phyloP scores from a whole-genome alignment of 2,329 filamentous ascomycete species.

The Knoxdaviesia capensis region DNA sequence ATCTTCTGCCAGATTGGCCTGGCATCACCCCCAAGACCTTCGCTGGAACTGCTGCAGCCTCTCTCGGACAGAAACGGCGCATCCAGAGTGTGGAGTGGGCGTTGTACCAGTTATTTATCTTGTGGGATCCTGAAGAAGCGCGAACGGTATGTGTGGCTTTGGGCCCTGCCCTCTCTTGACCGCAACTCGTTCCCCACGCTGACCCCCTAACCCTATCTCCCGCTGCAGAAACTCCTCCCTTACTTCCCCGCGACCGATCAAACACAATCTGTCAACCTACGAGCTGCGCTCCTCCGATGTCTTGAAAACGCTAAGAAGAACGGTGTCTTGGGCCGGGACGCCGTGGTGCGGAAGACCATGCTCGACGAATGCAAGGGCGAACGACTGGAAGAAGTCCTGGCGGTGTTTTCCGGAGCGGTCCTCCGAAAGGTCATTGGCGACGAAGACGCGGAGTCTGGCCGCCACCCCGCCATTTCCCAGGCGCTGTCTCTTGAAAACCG shows the following conservation, averaged over 20 bases:
- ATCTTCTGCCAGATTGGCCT: slow-evolving; percentile 62
- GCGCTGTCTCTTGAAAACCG: slow-evolving; percentile 36
- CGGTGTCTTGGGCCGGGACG: slow-evolving; percentile 61
- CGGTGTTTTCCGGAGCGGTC: slow-evolving; percentile 66
- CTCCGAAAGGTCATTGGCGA: slow-evolving; percentile 45
- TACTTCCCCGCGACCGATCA: slow-evolving; percentile 86
- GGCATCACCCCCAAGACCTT: slow-evolving; percentile 52
- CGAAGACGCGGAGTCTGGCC: slow-evolving; percentile 15
- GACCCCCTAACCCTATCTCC: slow-evolving; percentile 2
- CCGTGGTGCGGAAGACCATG: slow-evolving; percentile 78
- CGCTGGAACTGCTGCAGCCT: slow-evolving; percentile 34
- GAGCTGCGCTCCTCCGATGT: slow-evolving; percentile 60
- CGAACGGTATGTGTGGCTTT: slow-evolving; percentile 34
- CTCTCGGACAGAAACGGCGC: slow-evolving; percentile 59
- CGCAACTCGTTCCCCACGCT: background rate
- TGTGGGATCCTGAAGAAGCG: slow-evolving; percentile 65
- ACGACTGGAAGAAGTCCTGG: slow-evolving; percentile 68
- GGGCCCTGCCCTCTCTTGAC: background rate
- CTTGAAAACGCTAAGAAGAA: slow-evolving; percentile 78
- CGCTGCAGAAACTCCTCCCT: slow-evolving; percentile 55
- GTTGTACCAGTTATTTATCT: slow-evolving; percentile 65
- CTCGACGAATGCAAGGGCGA: slow-evolving; percentile 91
- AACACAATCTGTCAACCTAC: slow-evolving; percentile 75
- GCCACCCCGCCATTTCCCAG: slow-evolving; percentile 28
- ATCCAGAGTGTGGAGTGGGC: slow-evolving; percentile 77